Evolutionary conservation across 2,329 filamentous ascomycete species (phyloP), one percentile per base, ranked within the genome.

Genomic region (Rhytidhysteron rufulum): DNA sequence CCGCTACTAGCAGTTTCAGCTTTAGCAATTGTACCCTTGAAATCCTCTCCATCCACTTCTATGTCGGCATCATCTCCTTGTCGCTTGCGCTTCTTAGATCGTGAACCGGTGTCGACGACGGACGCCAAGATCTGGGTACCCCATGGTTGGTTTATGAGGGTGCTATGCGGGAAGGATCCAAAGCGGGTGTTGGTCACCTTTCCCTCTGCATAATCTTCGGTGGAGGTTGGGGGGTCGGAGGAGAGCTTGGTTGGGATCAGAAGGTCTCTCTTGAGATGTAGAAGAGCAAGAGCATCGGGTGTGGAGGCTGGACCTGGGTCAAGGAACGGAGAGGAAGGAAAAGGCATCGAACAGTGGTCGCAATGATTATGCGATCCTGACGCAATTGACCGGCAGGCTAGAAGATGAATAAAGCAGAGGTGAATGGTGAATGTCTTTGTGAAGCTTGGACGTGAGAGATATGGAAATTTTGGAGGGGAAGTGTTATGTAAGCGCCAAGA

Each of bases 41-140:
- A 57, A 35, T 68, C 65, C 21, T 64, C 63, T 2, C 51, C 42
- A 13, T 46, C 57, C 18, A 41, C 45, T 25, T 45, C 31, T 48
- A 53, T 34, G 32, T 27, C 48, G 27, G 21, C 13, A 44, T 51
- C 24, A 22, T 57, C 63, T 16, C 67, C 69, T 54, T 73, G 75
- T 40, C 78, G 73, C 65, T 73, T 70, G 55, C 58, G 59, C 6
- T 51, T 54, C 44, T 83, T 85, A 37, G 85, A 78, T 53, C 89
- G 76, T n/a, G 88, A 93, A 10, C 90, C 89, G 0, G 90, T 96
- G 57, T 96, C 88, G 41, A 96, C 89, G 22, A 84, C 80, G 2
- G 89, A 95, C 6, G 93, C 93, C 34, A 88, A 78, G 17, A 97
- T 83, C 62, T 97, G 93, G 5, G 86, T 88, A 20, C 93, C 93